A percentile compares a stretch with the other conserved stretches of the same genome.
phyloP scores from a whole-genome alignment of 164 flowering plant genomes.

The Liquidambar formosana region DNA sequence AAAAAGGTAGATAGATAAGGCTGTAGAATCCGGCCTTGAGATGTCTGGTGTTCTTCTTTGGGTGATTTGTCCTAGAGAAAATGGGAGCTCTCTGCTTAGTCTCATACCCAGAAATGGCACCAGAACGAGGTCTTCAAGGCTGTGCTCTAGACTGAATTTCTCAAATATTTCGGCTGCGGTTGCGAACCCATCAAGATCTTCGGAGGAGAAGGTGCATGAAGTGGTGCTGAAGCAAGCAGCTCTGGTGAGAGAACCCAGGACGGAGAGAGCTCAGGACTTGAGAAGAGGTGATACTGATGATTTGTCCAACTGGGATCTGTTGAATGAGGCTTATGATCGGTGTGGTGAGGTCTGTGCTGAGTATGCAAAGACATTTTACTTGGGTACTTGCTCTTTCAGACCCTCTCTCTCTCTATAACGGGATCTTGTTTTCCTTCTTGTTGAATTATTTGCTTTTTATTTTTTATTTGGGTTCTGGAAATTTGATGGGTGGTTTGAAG shows the following conservation, averaged over 20 bases:
- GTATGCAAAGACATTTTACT: conserved; percentile 92
- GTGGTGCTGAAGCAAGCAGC: conserved; percentile 93
- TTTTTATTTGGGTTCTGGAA: no score
- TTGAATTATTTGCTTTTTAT: no score
- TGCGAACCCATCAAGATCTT: conserved; percentile 28
- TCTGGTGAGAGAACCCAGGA: conserved; percentile 45
- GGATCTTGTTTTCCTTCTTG: not conserved
- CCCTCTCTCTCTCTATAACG: not conserved
- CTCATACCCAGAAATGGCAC: conserved; percentile 10
- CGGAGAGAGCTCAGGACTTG: not conserved
- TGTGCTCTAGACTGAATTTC: conserved; percentile 14
- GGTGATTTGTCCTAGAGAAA: conserved; percentile 36
- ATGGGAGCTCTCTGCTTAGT: conserved; percentile 24
- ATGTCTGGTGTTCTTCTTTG: conserved; percentile 18
- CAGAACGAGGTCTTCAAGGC: not conserved
- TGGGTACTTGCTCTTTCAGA: conserved; percentile 44
- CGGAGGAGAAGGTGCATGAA: conserved; percentile 60
- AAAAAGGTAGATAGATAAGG: no score
- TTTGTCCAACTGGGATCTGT: conserved; percentile 32
- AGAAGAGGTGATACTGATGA: no score
- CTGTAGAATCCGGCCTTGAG: no score
- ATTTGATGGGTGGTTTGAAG: no score
- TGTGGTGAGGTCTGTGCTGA: conserved; percentile 93
- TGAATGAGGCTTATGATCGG: conserved; percentile 80
- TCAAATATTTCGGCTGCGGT: conserved; percentile 22